Evolutionary conservation across 768 basidiomycete species (phyloP).

Genomic region (Russula olivacea): DNA sequence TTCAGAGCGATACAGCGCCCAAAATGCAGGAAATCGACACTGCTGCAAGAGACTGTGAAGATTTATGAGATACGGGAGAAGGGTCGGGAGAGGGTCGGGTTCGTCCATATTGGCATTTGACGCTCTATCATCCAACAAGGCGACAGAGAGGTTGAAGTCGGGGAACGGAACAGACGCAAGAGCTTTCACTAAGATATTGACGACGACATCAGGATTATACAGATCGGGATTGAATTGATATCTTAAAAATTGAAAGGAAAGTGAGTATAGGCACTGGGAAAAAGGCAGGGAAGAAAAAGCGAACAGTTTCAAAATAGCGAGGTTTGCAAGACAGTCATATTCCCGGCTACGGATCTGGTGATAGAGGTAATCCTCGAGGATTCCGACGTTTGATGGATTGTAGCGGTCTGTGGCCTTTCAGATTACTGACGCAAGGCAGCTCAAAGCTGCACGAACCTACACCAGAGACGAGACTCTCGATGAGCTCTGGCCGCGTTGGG

Average conservation of each 20-base stretch:
- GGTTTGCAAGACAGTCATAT: constrained; percentile 92
- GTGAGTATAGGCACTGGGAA: not conserved
- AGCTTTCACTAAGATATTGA: constrained; percentile 92
- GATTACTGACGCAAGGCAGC: not conserved
- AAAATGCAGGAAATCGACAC: constrained; percentile 86
- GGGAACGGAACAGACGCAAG: constrained; percentile 79
- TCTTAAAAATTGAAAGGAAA: constrained; percentile 35
- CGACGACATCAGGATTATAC: constrained; percentile 86
- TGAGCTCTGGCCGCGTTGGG: constrained; percentile 73
- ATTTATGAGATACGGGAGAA: constrained; percentile 61
- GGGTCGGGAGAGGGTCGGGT: constrained; percentile 69
- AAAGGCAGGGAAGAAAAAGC: constrained; percentile 29
- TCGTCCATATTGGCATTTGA: constrained; percentile 57
- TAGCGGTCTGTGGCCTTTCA: constrained; percentile 69
- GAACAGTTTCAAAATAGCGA: constrained; percentile 90
- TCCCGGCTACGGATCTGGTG: constrained; percentile 87
- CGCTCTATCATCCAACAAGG: constrained; percentile 77
- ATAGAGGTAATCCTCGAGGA: constrained; percentile 95
- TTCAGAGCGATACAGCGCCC: constrained; percentile 66
- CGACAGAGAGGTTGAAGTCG: constrained; percentile 92
- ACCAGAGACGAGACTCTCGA: constrained; percentile 86
- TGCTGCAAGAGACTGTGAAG: constrained; percentile 69
- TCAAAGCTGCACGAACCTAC: constrained; percentile 53
- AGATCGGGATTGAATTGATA: constrained; percentile 96
- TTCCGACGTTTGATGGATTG: constrained; percentile 89